Conservation (phyloP, 2,329 filamentous ascomycete genomes). For the Lasiodiplodia sp. region DNA sequence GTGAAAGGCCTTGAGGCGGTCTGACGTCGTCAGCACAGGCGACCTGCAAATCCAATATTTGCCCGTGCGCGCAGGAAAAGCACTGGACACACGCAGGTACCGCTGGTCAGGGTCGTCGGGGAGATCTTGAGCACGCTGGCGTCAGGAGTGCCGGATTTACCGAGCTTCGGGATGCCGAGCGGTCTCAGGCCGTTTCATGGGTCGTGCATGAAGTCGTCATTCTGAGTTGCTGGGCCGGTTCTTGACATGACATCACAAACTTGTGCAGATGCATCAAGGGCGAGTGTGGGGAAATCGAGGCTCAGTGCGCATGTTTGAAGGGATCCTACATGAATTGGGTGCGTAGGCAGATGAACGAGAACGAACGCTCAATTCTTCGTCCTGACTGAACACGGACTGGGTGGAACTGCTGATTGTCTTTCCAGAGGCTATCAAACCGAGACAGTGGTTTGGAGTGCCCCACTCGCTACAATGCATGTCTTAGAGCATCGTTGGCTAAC, state of each 20-base stretch:
- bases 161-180: constrained; percentile 14
- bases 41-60: constrained; percentile 13
- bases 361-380: neutral
- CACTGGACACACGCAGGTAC: constrained; percentile 2
- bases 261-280: neutral
- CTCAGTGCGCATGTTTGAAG: neutral
- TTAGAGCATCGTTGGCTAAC: neutral
- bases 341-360: too few relatives aligned
- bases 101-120: neutral
- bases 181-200: neutral
- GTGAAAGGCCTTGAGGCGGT: neutral
- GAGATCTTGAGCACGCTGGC: neutral
- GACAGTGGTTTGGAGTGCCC: neutral
- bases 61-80: constrained; percentile 4
- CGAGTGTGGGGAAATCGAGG: neutral
- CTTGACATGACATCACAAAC: neutral
- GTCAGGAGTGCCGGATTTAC: constrained; percentile 9
- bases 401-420: neutral
- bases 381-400: neutral
- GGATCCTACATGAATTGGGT: neutral
- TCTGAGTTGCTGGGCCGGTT: neutral
- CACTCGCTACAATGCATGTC: neutral
- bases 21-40: constrained; percentile 7
- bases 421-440: neutral
- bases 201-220: neutral